Evolutionary conservation across 2,329 filamentous ascomycete species (phyloP), one percentile per base, ranked within the genome.

Genomic region (Cryphonectria parasitica): DNA sequence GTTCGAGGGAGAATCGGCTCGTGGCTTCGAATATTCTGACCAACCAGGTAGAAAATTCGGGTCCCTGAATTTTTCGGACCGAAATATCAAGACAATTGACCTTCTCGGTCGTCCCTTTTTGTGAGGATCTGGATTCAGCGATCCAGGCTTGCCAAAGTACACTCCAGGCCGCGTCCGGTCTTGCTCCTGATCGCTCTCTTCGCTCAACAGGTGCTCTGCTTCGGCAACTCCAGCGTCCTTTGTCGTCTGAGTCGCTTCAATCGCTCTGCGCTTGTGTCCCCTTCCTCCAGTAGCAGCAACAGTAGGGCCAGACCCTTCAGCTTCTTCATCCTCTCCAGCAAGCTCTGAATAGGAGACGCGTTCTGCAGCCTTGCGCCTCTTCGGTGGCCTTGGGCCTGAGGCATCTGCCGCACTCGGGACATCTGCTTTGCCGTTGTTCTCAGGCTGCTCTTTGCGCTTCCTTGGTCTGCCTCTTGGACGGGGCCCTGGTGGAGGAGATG

Each of bases 61-160:
- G 28, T 74, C 66, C 34, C 76, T 77, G 36, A 81, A 71, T 62
- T 77, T 77, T 13, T 76, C 72, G 0, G 74, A 76, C 52, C 73
- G 77, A 61, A 80, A 78, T 2, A 79, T 72, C 1, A 78, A 71
- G 34, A 81, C 76, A 6, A 77, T 64, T 15, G 77, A 78, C 74
- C 79, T 77, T 71, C 75, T 77, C 39, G 75, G 75, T 17, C 78
- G 77, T 4, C 80, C 79, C 67, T 76, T 79, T 11, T 72, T 71
- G 3, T 64, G 66, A 36, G 62, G 75, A 17, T 73, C 34, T 71
- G 72, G 63, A 70, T 77, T 71, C 45, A 76, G 43, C 56, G 78
- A 75, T 67, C 80, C 66, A 75, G 75, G 66, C 71, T 75, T 41
- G 71, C 77, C 72, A 75, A 77, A n/a, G 72, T 76, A 71, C 45